Conservation (phyloP, 2,329 filamentous ascomycete genomes). For the Exserohilum turcica region DNA sequence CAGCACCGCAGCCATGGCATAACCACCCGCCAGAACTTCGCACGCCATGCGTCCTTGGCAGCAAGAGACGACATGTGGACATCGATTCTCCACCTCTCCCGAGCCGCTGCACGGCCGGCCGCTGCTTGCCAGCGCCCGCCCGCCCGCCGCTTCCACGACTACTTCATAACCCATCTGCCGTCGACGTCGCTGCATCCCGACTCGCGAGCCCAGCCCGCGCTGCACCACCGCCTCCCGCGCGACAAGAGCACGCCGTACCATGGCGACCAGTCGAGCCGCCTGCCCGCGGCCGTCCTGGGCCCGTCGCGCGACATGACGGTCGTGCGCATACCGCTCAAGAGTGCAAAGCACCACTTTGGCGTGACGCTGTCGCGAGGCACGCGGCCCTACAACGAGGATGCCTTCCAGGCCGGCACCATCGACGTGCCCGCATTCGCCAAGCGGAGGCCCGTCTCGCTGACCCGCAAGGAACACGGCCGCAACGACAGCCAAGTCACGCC, state of each 20-base stretch:
- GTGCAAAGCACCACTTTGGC: constrained; percentile 95
- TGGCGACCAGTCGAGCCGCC: constrained; percentile 47
- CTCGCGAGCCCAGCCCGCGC: constrained; percentile 65
- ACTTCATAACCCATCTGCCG: constrained; percentile 95
- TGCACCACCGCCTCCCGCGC: constrained; percentile 84
- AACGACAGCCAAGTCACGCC: constrained; percentile 63
- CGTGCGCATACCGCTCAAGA: constrained; percentile 89
- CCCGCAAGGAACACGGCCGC: constrained; percentile 40
- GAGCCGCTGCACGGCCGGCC: constrained; percentile 34
- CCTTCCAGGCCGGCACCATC: constrained; percentile 91
- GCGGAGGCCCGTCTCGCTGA: constrained; percentile 70
- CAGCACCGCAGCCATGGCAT: constrained; percentile 36
- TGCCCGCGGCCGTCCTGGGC: constrained; percentile 46
- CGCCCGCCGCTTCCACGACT: constrained; percentile 75
- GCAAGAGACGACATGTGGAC: constrained; percentile 48
- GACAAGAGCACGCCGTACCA: constrained; percentile 80
- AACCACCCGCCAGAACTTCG: constrained; percentile 25
- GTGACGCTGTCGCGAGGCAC: constrained; percentile 78
- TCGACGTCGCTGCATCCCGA: constrained; percentile 93
- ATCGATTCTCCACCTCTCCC: constrained; percentile 33
- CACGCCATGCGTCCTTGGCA: constrained; percentile 42
- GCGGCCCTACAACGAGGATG: constrained; percentile 89
- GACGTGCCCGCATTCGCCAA: constrained; percentile 92
- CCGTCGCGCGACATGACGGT: constrained; percentile 77
- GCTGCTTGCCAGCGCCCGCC: constrained; percentile 23